Evolutionary conservation across 306 rosid species (phyloP), one percentile per base, ranked within the genome.

Genomic region (Acacia crassicarpa): DNA sequence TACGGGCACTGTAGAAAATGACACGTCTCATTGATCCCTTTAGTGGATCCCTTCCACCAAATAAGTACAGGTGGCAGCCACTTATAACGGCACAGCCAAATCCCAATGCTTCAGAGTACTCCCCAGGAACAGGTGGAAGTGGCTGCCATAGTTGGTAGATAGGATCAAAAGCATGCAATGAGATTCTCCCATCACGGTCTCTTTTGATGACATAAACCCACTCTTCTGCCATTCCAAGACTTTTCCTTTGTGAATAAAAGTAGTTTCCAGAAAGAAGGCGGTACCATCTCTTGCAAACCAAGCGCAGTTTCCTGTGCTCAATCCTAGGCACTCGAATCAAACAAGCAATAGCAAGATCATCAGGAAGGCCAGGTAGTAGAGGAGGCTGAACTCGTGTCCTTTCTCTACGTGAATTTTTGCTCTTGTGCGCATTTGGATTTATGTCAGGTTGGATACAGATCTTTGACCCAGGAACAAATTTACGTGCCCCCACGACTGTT

Each of bases 181-280:
- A 90, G 81, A 96, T 94, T 89, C 91, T 88, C 78, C 94, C 91
- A 73, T 96, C 99, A 13, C 99, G 97, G 46, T 96, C 99, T 84
- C 99, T 86, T 91, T 96, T 96, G 85, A 96, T 87, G 77, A 96
- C 98, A 80, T 96, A 94, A 61, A 93, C 98, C 99, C 99, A 96
- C 83, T 96, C 99, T 86, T 96, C 99, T 66, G 97, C 97, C 99
- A 96, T 96, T 75, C 99, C 97, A 72, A 96, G 98, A 81, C 97
- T 96, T 89, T 83, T 93, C 85, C 99, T 88, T 54, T 89, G 98
- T 25, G 99, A 96, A 83, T 96, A 96, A 80, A 90, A 96, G 90
- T 89, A 96, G 87, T 96, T 96, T 73, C 98, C 99, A 77, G 92
- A 92, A 30, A 96, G 85, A 77, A 96, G 99, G 67, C 93, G 93